These are phyloP conservation scores for Dryadomyces quercus-mongolicae DNA, from an alignment of 2,329 filamentous ascomycete genomes.

Conservation along the genomic window DNA sequence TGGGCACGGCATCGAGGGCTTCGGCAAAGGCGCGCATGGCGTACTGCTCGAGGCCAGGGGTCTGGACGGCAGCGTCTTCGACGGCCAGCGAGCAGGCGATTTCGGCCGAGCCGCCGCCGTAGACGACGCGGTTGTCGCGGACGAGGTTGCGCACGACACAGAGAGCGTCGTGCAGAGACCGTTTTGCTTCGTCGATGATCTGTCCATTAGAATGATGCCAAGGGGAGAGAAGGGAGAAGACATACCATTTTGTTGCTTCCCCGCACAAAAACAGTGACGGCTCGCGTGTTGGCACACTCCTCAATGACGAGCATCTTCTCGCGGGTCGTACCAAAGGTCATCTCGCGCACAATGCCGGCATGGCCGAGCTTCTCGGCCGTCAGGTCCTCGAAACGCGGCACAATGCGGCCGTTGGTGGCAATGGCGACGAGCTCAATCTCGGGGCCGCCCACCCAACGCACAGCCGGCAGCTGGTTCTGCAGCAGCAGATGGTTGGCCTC, in stretches of 20 bases:
- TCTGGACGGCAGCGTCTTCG: constrained; percentile 89
- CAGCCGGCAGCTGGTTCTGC: constrained; percentile 90
- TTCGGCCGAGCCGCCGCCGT: constrained; percentile 91
- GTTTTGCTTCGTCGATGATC: constrained; percentile 98
- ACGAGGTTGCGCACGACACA: constrained; percentile 97
- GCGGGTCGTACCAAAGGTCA: constrained; percentile 92
- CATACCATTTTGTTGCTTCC: constrained; percentile 98
- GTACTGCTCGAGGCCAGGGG: constrained; percentile 94
- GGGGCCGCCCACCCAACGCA: constrained; percentile 94
- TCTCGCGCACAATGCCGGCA: constrained; percentile 83
- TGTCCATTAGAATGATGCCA: constrained; percentile 23
- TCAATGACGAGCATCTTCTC: constrained; percentile 99
- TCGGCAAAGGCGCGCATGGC: constrained; percentile 97
- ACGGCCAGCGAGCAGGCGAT: constrained; percentile 95
- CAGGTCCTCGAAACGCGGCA: constrained; percentile 92
- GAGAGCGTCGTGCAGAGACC: constrained; percentile 91
- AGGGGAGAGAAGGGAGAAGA: neutral
- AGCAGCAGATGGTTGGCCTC: constrained; percentile 96
- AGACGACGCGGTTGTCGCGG: constrained; percentile 90
- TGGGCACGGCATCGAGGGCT: constrained; percentile 82
- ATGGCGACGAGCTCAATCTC: constrained; percentile 99
- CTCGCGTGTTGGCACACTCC: constrained; percentile 94
- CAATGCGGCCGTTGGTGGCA: constrained; percentile 94
- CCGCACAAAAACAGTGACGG: constrained; percentile 90
- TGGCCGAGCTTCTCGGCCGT: constrained; percentile 81